phyloP scores from a whole-genome alignment of 495 filamentous ascomycete species.

The Cudoniella acicularis region DNA sequence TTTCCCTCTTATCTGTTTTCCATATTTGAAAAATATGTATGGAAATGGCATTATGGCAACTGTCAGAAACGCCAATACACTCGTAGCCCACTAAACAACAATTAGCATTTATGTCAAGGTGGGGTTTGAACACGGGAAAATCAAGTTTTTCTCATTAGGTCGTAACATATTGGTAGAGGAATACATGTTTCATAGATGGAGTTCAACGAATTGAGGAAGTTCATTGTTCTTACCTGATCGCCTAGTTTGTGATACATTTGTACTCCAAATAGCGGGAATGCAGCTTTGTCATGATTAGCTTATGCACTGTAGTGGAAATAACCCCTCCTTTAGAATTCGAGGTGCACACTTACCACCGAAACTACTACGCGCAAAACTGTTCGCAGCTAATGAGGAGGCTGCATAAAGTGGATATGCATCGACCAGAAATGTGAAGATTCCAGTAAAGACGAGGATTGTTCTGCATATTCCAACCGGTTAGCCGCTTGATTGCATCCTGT shows the following conservation, averaged over 20 bases:
- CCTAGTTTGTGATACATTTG: conserved; percentile 51
- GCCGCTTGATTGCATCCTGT: conserved; percentile 6
- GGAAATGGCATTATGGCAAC: conserved; percentile 45
- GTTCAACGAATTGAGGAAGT: not conserved
- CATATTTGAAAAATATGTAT: conserved; percentile 37
- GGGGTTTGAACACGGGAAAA: not conserved
- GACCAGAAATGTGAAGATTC: conserved; percentile 92
- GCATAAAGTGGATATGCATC: conserved; percentile 91
- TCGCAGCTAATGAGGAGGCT: conserved; percentile 83
- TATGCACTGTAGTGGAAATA: conserved; percentile 2
- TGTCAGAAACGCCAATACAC: conserved; percentile 42
- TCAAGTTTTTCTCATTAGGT: too few relatives aligned
- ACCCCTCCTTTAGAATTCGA: not conserved
- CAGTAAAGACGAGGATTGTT: conserved; percentile 74
- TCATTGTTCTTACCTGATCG: conserved; percentile 25
- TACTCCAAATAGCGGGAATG: conserved; percentile 45
- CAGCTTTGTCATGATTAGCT: conserved; percentile 27
- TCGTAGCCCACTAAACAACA: conserved; percentile 40
- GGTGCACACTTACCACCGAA: conserved; percentile 73
- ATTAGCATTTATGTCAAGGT: not conserved
- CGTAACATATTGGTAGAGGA: not conserved
- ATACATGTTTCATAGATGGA: not conserved
- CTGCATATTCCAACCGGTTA: conserved; percentile 37
- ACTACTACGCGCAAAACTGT: conserved; percentile 74
- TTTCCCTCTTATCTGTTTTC: conserved; percentile 45